Conservation (phyloP, 1,284 basidiomycete genomes). For the Melanopsichium pennsylvanicum region DNA sequence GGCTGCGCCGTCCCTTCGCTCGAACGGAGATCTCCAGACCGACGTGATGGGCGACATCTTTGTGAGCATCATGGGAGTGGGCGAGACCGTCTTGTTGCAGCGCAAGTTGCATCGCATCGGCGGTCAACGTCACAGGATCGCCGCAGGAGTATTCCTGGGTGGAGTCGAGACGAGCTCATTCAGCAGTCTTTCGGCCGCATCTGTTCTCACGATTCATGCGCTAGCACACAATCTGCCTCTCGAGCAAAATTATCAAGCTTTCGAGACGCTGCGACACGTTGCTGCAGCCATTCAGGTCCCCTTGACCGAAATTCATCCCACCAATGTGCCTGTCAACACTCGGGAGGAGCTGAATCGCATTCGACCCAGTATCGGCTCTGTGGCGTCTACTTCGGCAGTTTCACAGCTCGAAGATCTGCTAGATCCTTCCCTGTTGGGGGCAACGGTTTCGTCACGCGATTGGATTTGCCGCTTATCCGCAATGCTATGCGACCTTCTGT, state of each 20-base stretch:
- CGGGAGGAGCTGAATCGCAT: slow-evolving; percentile 23
- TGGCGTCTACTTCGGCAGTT: not conserved
- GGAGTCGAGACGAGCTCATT: slow-evolving; percentile 8
- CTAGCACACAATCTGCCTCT: slow-evolving; percentile 11
- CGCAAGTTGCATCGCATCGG: not conserved
- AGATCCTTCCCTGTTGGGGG: slow-evolving; percentile 4
- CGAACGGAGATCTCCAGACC: slow-evolving; percentile 4
- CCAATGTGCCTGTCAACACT: not conserved
- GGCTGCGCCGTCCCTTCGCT: not conserved
- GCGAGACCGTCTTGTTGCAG: slow-evolving; percentile 7
- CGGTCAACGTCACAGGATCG: not conserved
- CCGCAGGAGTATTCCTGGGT: slow-evolving; percentile 2
- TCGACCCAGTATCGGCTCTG: slow-evolving; percentile 14
- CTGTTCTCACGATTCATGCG: slow-evolving; percentile 13
- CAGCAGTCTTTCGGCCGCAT: slow-evolving; percentile 6
- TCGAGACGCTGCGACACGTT: slow-evolving; percentile 15
- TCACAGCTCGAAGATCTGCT: not conserved
- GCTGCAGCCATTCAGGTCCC: not conserved
- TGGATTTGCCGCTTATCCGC: slow-evolving; percentile 77
- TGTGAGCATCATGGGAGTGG: slow-evolving; percentile 5
- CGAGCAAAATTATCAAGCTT: slow-evolving; percentile 16
- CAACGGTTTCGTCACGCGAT: slow-evolving; percentile 68
- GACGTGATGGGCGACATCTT: slow-evolving; percentile 37
- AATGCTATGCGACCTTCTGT: slow-evolving; percentile 73
- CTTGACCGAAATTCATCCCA: not conserved